Conservation (phyloP, 495 filamentous ascomycete species). For the Tuber indicum region DNA sequence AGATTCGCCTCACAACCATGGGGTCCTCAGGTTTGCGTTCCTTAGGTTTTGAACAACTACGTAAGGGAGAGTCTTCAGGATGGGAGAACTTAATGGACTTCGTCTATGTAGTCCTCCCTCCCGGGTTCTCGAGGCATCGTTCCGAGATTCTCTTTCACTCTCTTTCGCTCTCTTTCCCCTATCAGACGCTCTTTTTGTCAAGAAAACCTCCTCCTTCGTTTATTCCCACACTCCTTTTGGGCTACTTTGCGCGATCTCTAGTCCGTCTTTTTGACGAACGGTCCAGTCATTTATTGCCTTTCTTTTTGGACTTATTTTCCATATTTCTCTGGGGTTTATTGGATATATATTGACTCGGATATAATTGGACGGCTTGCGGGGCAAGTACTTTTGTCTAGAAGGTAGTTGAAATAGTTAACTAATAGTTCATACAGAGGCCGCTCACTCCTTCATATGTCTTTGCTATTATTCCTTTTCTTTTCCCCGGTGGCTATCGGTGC, state of each 20-base stretch:
- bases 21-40: neutral
- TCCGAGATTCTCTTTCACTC: constrained; percentile 18
- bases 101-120: neutral
- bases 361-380: constrained; percentile 15
- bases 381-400: constrained; percentile 8
- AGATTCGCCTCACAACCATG: neutral
- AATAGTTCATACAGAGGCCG: constrained; percentile 22
- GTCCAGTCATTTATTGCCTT: constrained; percentile 11
- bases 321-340: neutral
- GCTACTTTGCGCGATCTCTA: constrained; percentile 9
- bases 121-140: neutral
- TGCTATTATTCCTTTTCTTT: constrained; percentile 24
- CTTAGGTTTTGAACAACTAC: neutral
- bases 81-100: neutral
- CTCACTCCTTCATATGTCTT: constrained; percentile 26
- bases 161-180: constrained; percentile 25
- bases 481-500: constrained; percentile 44
- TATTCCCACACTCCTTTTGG: constrained; percentile 23
- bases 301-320: constrained; percentile 2
- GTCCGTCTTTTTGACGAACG: constrained; percentile 12
- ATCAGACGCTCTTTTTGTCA: constrained; percentile 14
- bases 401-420: constrained; percentile 12
- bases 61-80: neutral
- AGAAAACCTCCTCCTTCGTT: constrained; percentile 22
- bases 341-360: constrained; percentile 5